A percentile compares a stretch with the other conserved stretches of the same genome.
Conservation (phyloP, 2,329 filamentous ascomycete genomes). For the Penicillium sp. region DNA sequence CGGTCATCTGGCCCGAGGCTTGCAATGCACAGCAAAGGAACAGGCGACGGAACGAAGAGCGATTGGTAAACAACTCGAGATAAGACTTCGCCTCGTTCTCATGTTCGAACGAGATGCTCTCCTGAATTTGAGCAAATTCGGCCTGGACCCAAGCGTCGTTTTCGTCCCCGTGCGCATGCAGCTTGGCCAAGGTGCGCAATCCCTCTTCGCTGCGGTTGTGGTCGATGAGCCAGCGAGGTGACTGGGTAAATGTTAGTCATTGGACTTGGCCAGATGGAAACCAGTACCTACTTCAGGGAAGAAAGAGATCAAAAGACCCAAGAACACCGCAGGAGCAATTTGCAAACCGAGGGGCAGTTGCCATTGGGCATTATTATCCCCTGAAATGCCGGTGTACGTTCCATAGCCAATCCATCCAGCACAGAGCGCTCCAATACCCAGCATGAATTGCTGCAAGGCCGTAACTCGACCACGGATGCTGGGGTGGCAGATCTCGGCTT, state of each 20-base stretch:
- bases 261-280: neutral
- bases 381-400: constrained; percentile 53
- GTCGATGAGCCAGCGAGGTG: constrained; percentile 72
- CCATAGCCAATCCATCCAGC: constrained; percentile 75
- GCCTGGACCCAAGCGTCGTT: constrained; percentile 69
- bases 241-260: constrained; percentile 28
- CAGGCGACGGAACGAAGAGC: constrained; percentile 68
- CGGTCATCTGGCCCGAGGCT: constrained; percentile 73
- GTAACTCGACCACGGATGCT: constrained; percentile 74
- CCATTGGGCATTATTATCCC: constrained; percentile 56
- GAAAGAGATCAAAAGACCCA: constrained; percentile 65
- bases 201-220: constrained; percentile 66
- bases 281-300: constrained; percentile 61
- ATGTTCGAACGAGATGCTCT: constrained; percentile 64
- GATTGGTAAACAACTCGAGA: constrained; percentile 64
- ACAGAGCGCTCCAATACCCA: constrained; percentile 70
- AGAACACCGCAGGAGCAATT: constrained; percentile 64
- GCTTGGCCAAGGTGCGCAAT: constrained; percentile 63
- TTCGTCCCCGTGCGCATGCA: constrained; percentile 68
- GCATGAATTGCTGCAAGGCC: constrained; percentile 77
- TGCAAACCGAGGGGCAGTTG: constrained; percentile 68
- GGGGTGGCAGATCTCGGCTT: constrained; percentile 76
- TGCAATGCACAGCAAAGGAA: constrained; percentile 70
- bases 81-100: constrained; percentile 70
- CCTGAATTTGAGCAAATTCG: constrained; percentile 70